phyloP scores from a whole-genome alignment of 2,329 filamentous ascomycete genomes.

The Apiospora pterosperma region DNA sequence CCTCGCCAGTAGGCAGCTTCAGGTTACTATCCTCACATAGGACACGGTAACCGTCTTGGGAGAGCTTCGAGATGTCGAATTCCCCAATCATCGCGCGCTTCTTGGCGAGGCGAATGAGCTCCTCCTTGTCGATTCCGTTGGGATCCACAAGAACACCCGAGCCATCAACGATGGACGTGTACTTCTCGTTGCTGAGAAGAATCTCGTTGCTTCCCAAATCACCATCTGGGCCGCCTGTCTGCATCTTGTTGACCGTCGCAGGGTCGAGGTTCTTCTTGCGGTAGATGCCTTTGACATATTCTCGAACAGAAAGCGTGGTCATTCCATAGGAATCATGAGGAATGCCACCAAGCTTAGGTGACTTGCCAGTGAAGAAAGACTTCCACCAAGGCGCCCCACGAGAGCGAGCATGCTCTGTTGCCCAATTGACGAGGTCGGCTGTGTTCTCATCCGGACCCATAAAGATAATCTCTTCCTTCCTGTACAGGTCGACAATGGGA shows the following conservation, averaged over 20 bases:
- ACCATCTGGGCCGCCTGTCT: constrained; percentile 95
- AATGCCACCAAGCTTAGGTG: constrained; percentile 90
- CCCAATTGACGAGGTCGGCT: constrained; percentile 95
- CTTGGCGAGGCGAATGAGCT: constrained; percentile 82
- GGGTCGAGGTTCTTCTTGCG: constrained; percentile 91
- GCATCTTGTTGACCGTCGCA: constrained; percentile 82
- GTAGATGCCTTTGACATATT: constrained; percentile 96
- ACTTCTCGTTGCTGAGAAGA: constrained; percentile 91
- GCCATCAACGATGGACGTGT: constrained; percentile 92
- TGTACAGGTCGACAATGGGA: constrained; percentile 91
- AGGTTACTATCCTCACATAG: constrained; percentile 88
- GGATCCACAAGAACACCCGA: constrained; percentile 93
- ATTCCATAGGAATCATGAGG: constrained; percentile 96
- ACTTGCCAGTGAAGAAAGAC: constrained; percentile 99
- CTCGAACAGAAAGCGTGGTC: constrained; percentile 94
- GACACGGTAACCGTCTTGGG: constrained; percentile 83
- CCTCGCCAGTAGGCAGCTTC: constrained; percentile 81
- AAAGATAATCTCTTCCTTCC: constrained; percentile 95
- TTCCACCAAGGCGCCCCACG: constrained; percentile 98
- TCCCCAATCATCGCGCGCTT: constrained; percentile 84
- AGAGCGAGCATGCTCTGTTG: constrained; percentile 86
- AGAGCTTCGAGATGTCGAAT: constrained; percentile 83
- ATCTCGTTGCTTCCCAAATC: constrained; percentile 98
- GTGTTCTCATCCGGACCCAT: constrained; percentile 99
- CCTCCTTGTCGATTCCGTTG: constrained; percentile 78